A percentile compares a stretch with the other conserved stretches of the same genome.
These are phyloP conservation scores for Penicillium bovifimosum DNA, from an alignment of 495 filamentous ascomycete genomes.

Conservation along the genomic window DNA sequence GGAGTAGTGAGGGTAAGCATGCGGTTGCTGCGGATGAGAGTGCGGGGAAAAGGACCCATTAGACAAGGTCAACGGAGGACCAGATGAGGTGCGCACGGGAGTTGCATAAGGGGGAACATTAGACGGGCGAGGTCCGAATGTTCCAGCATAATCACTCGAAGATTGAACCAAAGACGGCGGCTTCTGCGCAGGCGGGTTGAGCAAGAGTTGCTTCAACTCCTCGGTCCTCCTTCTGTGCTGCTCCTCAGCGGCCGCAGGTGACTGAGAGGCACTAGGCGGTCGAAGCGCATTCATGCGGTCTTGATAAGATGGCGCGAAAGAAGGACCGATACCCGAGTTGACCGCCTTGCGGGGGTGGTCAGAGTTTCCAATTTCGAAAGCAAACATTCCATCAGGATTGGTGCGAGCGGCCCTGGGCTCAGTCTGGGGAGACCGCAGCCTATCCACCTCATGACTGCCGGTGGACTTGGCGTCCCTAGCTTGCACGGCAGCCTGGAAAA, in stretches of 20 bases:
- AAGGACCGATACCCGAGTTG: conserved; percentile 50
- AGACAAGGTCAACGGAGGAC: conserved; percentile 27
- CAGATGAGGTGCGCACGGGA: conserved; percentile 33
- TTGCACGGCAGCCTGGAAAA: conserved; percentile 80
- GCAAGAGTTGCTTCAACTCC: conserved; percentile 43
- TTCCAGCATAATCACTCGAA: conserved; percentile 8
- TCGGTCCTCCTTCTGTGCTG: conserved; percentile 41
- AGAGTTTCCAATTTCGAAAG: conserved; percentile 59
- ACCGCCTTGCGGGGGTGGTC: conserved; percentile 32
- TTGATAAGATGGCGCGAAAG: conserved; percentile 62
- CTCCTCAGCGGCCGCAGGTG: conserved; percentile 29
- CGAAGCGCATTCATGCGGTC: conserved; percentile 58
- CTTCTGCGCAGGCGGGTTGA: conserved; percentile 41
- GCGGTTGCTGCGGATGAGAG: neutral
- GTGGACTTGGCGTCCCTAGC: conserved; percentile 42
- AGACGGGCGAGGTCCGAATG: conserved; percentile 11
- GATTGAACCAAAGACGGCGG: conserved; percentile 28
- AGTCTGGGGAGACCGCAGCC: conserved; percentile 34
- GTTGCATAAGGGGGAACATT: conserved; percentile 35
- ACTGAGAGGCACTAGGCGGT: conserved; percentile 23
- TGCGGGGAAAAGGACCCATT: conserved; percentile 8
- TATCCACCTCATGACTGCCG: conserved; percentile 41
- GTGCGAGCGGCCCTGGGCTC: conserved; percentile 28
- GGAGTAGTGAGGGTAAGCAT: conserved; percentile 15
- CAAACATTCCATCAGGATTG: conserved; percentile 52